Percentiles rank a stretch among this genome's conserved stretches.
These are phyloP conservation scores for Plasmodium blacklocki DNA, from an alignment of 169 alveolate species.

Conservation along the genomic window DNA sequence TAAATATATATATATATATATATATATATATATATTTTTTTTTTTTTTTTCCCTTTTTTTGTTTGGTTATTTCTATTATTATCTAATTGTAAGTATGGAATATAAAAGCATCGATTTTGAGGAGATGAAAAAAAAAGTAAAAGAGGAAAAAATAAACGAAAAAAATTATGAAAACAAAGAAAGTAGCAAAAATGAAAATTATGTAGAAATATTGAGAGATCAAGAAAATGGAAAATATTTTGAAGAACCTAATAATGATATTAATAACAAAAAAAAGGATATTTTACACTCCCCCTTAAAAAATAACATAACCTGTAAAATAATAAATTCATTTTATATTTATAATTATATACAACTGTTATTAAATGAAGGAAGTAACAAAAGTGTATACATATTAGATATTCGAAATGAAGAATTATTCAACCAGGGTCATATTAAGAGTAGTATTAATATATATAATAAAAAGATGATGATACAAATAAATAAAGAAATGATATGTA, in stretches of 20 bases:
- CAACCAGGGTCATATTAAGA: conserved; percentile 19
- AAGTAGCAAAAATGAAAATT: too few species aligned
- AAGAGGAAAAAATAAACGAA: not conserved
- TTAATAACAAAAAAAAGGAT: not conserved
- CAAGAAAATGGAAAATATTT: too few species aligned
- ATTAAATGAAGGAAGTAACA: conserved; percentile 43
- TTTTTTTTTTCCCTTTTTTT: not conserved
- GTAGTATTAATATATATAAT: conserved; percentile 24
- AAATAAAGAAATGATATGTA: conserved; percentile 30
- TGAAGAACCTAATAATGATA: too few species aligned
- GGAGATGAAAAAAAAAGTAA: conserved; percentile 25
- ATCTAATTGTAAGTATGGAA: not conserved
- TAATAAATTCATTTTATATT: conserved; percentile 32
- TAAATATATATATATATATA: too few species aligned
- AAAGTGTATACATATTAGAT: conserved; percentile 34
- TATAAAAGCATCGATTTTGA: conserved; percentile 48
- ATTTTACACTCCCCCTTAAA: not conserved
- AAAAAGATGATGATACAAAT: not conserved
- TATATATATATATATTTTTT: not conserved
- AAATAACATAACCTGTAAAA: conserved; percentile 2
- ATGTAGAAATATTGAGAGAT: too few species aligned
- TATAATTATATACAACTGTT: conserved; percentile 59
- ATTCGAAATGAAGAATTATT: conserved; percentile 8
- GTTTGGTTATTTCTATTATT: too few species aligned
- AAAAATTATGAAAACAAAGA: not conserved